phyloP scores from a whole-genome alignment of 441 rosid species.

The Populus hybrid region DNA sequence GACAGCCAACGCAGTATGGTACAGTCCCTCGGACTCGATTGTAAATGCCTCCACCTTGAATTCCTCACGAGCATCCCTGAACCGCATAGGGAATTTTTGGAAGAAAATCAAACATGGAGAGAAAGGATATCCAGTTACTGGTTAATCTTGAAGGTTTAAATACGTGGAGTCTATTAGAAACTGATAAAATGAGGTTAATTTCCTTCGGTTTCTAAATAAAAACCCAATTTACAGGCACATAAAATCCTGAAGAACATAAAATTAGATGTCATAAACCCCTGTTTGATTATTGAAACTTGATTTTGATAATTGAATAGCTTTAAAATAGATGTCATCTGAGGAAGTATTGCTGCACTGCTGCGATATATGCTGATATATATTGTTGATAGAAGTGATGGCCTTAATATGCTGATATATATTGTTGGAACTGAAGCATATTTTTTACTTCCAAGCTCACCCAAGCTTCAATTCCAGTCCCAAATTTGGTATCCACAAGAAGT shows the following conservation, averaged over 20 bases:
- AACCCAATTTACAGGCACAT: background rate
- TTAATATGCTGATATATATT: slow-evolving; percentile 16
- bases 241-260: background rate
- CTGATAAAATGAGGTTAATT: background rate
- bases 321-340: background rate
- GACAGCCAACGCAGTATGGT: background rate
- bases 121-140: background rate
- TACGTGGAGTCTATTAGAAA: background rate
- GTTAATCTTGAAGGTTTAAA: background rate
- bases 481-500: slow-evolving; percentile 23
- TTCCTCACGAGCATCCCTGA: background rate
- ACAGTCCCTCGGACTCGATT: background rate
- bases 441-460: slow-evolving; percentile 42
- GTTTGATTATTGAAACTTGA: background rate
- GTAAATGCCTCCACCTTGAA: background rate
- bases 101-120: background rate
- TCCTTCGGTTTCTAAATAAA: background rate
- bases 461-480: slow-evolving; percentile 45
- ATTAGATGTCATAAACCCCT: background rate
- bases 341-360: background rate
- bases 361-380: slow-evolving; percentile 13
- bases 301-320: background rate
- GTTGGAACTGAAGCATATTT: slow-evolving; percentile 32
- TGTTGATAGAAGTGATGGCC: background rate
- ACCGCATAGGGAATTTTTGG: background rate